These are phyloP conservation scores for Fusarium solani-melongenae DNA, from an alignment of 2,329 filamentous ascomycete genomes.

Conservation along the genomic window DNA sequence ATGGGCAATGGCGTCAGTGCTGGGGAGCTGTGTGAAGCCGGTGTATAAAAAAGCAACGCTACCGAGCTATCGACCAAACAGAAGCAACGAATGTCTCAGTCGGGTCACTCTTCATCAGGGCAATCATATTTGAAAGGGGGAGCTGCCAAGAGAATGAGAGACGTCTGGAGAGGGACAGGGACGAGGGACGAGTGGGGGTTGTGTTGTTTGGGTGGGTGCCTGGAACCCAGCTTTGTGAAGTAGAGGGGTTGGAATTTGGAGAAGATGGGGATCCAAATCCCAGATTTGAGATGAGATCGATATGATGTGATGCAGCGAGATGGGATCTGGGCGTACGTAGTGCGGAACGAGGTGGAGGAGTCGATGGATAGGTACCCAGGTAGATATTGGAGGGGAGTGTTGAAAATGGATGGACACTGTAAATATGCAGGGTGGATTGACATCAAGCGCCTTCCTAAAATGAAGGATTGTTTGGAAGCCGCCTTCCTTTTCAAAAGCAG, in stretches of 20 bases:
- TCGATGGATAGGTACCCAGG: background rate
- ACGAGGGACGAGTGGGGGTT: background rate
- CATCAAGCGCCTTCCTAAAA: background rate
- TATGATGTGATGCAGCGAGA: slow-evolving; percentile 3
- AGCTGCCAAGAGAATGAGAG: background rate
- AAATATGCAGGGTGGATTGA: background rate
- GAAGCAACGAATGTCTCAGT: slow-evolving; percentile 17
- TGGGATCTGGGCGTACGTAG: slow-evolving; percentile 6
- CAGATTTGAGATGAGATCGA: slow-evolving; percentile 14
- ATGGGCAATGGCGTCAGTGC: slow-evolving; percentile 31
- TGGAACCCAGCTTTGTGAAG: background rate
- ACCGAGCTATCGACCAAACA: slow-evolving; percentile 4
- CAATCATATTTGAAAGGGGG: background rate
- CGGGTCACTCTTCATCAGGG: background rate
- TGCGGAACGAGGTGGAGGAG: background rate
- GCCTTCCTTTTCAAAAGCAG: background rate
- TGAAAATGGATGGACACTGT: background rate
- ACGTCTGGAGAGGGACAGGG: background rate
- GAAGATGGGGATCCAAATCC: slow-evolving; percentile 3
- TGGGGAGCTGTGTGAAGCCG: slow-evolving; percentile 9
- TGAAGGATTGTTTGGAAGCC: background rate
- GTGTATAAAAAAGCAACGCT: slow-evolving; percentile 35
- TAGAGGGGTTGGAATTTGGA: background rate
- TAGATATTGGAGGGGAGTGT: slow-evolving; percentile 9
- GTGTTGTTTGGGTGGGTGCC: background rate